A percentile compares a stretch with the other conserved stretches of the same genome.
Conservation (phyloP, 148 eudicot species). For the Rhododendron henanense region DNA sequence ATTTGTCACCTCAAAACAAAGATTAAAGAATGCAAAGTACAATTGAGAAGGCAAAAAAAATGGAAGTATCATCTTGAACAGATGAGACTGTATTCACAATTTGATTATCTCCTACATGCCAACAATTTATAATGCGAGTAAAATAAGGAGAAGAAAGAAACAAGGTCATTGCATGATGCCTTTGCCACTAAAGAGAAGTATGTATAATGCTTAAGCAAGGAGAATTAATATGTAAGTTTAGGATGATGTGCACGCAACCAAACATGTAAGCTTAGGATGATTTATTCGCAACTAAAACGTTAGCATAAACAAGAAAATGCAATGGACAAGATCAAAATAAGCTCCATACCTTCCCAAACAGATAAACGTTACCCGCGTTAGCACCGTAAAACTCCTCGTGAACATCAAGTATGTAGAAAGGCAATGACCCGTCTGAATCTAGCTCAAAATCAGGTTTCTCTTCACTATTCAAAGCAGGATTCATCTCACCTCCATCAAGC, state of each 20-base stretch:
- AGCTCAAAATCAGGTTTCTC: slow-evolving; percentile 62
- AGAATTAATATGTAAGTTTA: neutral
- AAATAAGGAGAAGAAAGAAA: neutral
- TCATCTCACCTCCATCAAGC: slow-evolving; percentile 14
- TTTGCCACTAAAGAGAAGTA: neutral
- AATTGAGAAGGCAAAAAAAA: neutral
- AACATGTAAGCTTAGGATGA: neutral
- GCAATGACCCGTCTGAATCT: slow-evolving; percentile 79
- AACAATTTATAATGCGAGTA: neutral
- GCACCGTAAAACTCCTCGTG: slow-evolving; percentile 68
- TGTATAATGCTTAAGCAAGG: neutral
- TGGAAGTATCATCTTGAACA: neutral
- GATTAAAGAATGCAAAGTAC: neutral
- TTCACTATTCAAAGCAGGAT: slow-evolving; percentile 21
- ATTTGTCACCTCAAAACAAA: neutral
- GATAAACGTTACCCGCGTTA: slow-evolving; percentile 73
- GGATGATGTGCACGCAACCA: neutral
- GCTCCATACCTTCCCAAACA: slow-evolving; percentile 86
- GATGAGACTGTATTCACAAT: neutral
- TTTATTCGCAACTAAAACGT: neutral
- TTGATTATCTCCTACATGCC: neutral
- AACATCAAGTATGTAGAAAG: slow-evolving; percentile 82
- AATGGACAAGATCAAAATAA: neutral
- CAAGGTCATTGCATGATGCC: neutral
- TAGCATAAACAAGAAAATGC: neutral